phyloP scores from a whole-genome alignment of 306 rosid species.

The Cyamopsis tetragonoloba region DNA sequence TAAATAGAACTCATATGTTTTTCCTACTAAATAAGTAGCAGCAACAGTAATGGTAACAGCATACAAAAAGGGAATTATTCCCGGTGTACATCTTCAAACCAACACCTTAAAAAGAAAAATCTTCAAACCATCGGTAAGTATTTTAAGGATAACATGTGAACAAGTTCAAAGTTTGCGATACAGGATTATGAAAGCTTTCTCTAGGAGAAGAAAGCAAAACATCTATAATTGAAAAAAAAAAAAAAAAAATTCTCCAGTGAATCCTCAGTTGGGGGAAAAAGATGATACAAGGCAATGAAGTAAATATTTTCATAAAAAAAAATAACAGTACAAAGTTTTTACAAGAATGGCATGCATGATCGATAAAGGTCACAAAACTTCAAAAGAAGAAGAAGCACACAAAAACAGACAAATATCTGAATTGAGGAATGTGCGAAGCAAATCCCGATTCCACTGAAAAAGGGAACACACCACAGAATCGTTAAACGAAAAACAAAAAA shows the following conservation, averaged over 20 bases:
- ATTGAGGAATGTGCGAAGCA: background rate
- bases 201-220: background rate
- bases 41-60: background rate
- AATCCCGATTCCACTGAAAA: background rate
- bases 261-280: background rate
- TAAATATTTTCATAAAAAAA: background rate
- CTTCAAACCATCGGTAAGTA: background rate
- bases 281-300: background rate
- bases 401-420: background rate
- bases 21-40: background rate
- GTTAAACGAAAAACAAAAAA: background rate
- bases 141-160: background rate
- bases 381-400: background rate
- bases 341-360: background rate
- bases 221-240: too few relatives aligned
- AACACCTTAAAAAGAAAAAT: too few relatives aligned
- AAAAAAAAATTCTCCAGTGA: background rate
- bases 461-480: background rate
- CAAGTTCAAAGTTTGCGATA: background rate
- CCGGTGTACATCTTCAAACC: background rate
- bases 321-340: background rate
- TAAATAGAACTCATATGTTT: too few relatives aligned
- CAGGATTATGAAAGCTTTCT: background rate
- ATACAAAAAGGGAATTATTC: background rate
- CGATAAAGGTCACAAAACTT: background rate